Conservation (phyloP, 352 stramenopile species). For the Phytophthora megakarya region DNA sequence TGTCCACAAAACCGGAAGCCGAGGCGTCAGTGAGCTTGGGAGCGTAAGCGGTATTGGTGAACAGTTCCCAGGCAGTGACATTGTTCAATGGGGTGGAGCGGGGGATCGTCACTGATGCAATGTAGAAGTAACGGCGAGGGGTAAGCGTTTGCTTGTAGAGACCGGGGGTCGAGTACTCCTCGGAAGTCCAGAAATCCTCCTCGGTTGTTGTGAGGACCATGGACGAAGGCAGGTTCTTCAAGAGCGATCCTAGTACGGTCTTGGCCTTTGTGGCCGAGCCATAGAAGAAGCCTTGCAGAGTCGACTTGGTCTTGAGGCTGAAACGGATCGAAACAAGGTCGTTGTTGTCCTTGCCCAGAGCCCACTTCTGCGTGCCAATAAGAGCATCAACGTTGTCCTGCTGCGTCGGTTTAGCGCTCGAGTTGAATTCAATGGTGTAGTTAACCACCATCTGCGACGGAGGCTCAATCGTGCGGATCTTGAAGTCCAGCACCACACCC, state of each 20-base stretch:
- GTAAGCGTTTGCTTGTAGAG: constrained; percentile 21
- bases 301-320: constrained; percentile 19
- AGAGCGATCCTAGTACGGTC: constrained; percentile 17
- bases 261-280: neutral
- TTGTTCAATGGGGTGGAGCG: constrained; percentile 20
- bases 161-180: constrained; percentile 21
- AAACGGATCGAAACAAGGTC: constrained; percentile 35
- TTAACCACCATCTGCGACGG: constrained; percentile 15
- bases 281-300: constrained; percentile 30
- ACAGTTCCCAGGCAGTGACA: constrained; percentile 22
- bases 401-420: constrained; percentile 19
- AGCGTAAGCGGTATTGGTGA: constrained; percentile 19
- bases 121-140: constrained; percentile 35
- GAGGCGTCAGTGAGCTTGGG: constrained; percentile 26
- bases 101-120: constrained; percentile 36
- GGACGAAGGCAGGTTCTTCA: constrained; percentile 21
- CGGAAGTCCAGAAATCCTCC: constrained; percentile 29
- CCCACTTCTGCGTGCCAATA: constrained; percentile 29
- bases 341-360: constrained; percentile 30
- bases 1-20: constrained; percentile 27
- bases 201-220: constrained; percentile 27
- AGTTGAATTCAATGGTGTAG: constrained; percentile 32
- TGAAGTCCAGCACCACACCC: constrained; percentile 33
- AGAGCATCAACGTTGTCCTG: constrained; percentile 34
- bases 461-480: constrained; percentile 22